Evolutionary conservation across 441 rosid genomes (phyloP), one percentile per base, ranked within the genome.

Genomic region (Arabidopsis hybrid): DNA sequence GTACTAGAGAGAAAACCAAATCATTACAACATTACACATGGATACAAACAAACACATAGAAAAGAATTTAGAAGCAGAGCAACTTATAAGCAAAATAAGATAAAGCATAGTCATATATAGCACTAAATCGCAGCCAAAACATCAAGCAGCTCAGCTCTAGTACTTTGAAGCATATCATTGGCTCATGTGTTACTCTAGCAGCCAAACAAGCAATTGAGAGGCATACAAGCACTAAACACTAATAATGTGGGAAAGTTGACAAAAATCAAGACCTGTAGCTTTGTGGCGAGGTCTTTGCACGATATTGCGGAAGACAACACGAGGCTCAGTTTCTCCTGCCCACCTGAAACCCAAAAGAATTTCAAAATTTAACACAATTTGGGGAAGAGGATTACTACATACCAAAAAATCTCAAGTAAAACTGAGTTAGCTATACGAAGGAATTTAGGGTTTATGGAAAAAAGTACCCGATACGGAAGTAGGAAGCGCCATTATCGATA

Each of bases 221-320:
- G 43, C 56, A 71, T 5, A 40, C 47, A 43, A 66, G 7, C 39
- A 14, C 42, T 32, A 65, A 58, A 38, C 8, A 45, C 5, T 1
- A 9, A 55, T 1, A 7, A 43, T 21, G 6, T n/a, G 29, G 18
- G 7, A 13, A 12, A 17, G 14, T 51, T 11, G 7, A 76, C 4
- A 72, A 9, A 4, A 49, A 35, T 26, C 12, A 46, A 55, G 78
- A 89, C 97, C 98, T 36, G 95, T 87, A 62, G 87, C 75, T 82
- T 94, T 94, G 81, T 92, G 99, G 40, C 99, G 95, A 0, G 99
- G 97, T 69, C 99, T 86, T 76, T 94, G 99, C 67, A 94, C 93
- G 86, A 92, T 86, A 85, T 90, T 94, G 62, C 97, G 95, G 86
- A 92, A 92, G 69, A 94, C 64, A 77, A 92, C 84, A 35, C 98